Evolutionary conservation across 352 stramenopile species (phyloP), one percentile per base, ranked within the genome.

Genomic region (Phytophthora constricta): DNA sequence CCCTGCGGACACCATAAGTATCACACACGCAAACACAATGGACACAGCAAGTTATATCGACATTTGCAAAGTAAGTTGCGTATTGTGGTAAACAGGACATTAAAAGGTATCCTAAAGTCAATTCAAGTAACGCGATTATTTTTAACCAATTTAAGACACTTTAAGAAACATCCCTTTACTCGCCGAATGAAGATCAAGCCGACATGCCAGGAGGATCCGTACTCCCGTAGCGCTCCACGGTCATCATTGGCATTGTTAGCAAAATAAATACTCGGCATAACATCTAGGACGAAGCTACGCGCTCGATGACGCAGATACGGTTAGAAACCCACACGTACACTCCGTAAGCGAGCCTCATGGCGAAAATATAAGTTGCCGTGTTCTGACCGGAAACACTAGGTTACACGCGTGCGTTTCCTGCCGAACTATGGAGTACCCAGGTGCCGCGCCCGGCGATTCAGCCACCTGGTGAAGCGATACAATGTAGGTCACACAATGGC

Each of bases 301-400:
- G 31, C 31, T 7, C 31, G 31, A 37, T 11, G 31, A 37, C 31
- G 31, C 7, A 37, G 60, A 4, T 22, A 23, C 17, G 43, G 16
- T 1, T 50, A 16, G 26, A 19, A 23, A 3, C 51, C 53, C 53
- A 56, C 16, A 64, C 11, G 47, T 69, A 63, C 5, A 69, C 49
- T 4, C 26, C 62, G 4, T 43, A 26, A 3, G 27, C 48, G 3
- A 58, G 42, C 19, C 31, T 11, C 31, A 37, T 37, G 31, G 31
- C 5, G 31, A 37, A 11, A 13, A 37, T 5, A 11, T 37, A 37
- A 37, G 31, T 11, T 11, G 31, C 11, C 31, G 31, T 37, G 11
- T 37, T 37, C 31, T 37, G 31, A 37, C 31, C 31, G 11, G 31
- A 37, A 37, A 37, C 11, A 11, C 31, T 37, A 37, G 31, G 31